These are phyloP conservation scores for Lactarius hengduanensis DNA, from an alignment of 768 basidiomycete species.

Conservation along the genomic window DNA sequence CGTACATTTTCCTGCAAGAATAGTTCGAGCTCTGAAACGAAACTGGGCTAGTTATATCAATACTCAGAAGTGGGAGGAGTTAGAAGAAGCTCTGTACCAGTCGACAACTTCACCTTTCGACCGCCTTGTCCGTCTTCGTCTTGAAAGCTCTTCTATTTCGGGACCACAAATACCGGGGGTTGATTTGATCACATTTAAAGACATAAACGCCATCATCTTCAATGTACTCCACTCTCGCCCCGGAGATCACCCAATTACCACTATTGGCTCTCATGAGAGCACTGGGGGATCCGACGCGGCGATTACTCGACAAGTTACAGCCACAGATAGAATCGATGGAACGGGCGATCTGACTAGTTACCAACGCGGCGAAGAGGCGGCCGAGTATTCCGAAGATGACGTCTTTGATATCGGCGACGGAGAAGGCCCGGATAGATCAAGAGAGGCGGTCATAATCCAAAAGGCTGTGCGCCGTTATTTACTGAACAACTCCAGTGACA, in stretches of 20 bases:
- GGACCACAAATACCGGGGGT: constrained; percentile 1
- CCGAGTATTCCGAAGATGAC: constrained; percentile 9
- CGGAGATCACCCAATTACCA: neutral
- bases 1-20: neutral
- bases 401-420: neutral
- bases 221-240: neutral
- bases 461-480: constrained; percentile 11
- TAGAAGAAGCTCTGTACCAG: constrained; percentile 9
- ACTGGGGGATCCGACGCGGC: neutral
- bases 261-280: neutral
- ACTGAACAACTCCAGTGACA: neutral
- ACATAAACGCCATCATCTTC: constrained; percentile 5
- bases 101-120: constrained; percentile 14
- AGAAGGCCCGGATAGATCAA: constrained; percentile 12
- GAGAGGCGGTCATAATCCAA: constrained; percentile 1
- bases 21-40: neutral
- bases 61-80: neutral
- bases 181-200: neutral
- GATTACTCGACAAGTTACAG: neutral
- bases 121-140: constrained; percentile 11
- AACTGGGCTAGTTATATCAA: constrained; percentile 3
- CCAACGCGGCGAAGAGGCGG: neutral
- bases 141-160: neutral
- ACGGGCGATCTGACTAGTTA: neutral
- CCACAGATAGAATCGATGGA: neutral